phyloP scores from a whole-genome alignment of 371 early-diverging fungal species.

The Parasitella parasitica region DNA sequence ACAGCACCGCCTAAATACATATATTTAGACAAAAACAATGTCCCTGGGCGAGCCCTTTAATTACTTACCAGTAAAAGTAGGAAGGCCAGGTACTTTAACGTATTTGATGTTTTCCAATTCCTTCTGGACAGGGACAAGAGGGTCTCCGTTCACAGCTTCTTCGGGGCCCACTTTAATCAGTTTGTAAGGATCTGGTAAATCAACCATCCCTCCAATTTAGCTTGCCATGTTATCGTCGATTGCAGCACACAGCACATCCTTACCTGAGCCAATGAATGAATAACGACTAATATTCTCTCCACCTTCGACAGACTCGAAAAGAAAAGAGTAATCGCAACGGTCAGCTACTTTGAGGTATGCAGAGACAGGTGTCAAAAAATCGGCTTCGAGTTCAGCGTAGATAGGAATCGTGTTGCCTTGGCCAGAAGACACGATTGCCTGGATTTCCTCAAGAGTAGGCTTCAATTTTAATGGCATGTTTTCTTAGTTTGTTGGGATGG shows the following conservation, averaged over 20 bases:
- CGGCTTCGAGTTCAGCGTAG: conserved; percentile 83
- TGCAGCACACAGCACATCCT: too few species aligned
- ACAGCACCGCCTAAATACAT: conserved; percentile 82
- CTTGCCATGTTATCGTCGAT: too few species aligned
- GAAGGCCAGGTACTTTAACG: conserved; percentile 81
- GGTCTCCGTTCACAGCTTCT: conserved; percentile 82
- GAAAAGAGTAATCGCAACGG: conserved; percentile 80
- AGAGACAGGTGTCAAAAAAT: conserved; percentile 94
- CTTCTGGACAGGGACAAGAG: conserved; percentile 79
- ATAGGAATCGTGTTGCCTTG: conserved; percentile 89
- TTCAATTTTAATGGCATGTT: conserved; percentile 47
- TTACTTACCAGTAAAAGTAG: conserved; percentile 77
- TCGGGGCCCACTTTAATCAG: conserved; percentile 74
- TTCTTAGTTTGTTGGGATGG: background rate
- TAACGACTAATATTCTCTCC: conserved; percentile 95
- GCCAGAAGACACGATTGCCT: conserved; percentile 51
- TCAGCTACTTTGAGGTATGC: conserved; percentile 90
- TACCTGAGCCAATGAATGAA: conserved; percentile 92
- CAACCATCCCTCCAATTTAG: too few species aligned
- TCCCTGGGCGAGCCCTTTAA: background rate
- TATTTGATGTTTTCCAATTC: conserved; percentile 76
- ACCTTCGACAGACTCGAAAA: conserved; percentile 94
- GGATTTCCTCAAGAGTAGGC: conserved; percentile 75
- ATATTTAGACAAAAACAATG: background rate
- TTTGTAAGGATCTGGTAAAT: conserved; percentile 79